phyloP scores from a whole-genome alignment of 345 rosid genomes.

The Populus simonii region DNA sequence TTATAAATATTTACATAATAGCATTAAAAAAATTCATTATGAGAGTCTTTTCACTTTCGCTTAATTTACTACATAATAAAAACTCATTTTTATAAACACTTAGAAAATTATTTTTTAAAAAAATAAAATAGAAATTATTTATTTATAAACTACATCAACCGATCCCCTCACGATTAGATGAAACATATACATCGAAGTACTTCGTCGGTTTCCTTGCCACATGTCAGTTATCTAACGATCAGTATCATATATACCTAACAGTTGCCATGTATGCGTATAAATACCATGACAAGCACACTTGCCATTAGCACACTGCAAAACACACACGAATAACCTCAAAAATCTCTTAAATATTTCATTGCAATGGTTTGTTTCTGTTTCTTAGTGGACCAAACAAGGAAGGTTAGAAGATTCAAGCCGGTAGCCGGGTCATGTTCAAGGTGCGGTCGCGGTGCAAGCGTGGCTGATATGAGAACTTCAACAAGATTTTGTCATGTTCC shows the following conservation, averaged over 20 bases:
- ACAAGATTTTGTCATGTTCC: constrained; percentile 68
- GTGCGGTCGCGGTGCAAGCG: constrained; percentile 59
- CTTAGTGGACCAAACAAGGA: constrained; percentile 64
- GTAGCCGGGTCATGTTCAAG: constrained; percentile 66
- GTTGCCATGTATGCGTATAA: neutral
- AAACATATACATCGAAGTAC: neutral
- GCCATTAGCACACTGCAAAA: neutral
- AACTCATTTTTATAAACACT: too few species aligned
- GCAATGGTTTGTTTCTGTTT: constrained; percentile 75
- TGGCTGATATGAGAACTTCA: constrained; percentile 63
- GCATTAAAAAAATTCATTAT: too few species aligned
- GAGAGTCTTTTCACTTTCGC: fast-evolving
- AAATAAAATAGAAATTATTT: too few species aligned
- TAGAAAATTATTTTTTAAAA: too few species aligned
- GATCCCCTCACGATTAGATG: neutral
- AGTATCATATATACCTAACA: neutral
- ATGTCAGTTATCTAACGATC: neutral
- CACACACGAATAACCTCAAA: neutral
- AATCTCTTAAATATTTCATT: neutral
- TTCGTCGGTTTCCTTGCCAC: neutral
- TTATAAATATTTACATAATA: too few species aligned
- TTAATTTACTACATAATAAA: too few species aligned
- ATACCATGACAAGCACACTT: neutral
- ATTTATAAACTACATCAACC: too few species aligned
- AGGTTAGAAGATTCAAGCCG: constrained; percentile 52